Percentiles rank a stretch among this genome's conserved stretches.
Evolutionary conservation across 768 basidiomycete species (phyloP).

Genomic region (Lactifluus piperatus): DNA sequence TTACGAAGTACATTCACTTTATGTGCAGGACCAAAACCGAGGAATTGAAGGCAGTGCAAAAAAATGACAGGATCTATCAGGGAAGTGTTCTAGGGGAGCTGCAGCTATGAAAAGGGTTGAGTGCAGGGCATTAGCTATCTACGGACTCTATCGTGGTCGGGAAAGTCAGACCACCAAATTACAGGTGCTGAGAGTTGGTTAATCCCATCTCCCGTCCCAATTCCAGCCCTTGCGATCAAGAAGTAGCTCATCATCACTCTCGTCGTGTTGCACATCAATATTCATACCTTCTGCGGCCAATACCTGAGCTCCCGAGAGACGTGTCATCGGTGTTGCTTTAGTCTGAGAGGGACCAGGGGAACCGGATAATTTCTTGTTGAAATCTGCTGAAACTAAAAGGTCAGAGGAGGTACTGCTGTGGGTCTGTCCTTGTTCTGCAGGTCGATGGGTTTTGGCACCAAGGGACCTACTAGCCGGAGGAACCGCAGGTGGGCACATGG

Average conservation of each 20-base stretch:
- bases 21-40: not conserved
- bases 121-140: not conserved
- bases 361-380: not conserved
- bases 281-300: not conserved
- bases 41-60: not conserved
- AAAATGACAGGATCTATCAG: not conserved
- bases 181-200: not conserved
- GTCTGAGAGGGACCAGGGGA: not conserved
- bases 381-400: not conserved
- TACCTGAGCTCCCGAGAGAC: not conserved
- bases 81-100: not conserved
- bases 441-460: conserved; percentile 15
- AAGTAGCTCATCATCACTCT: conserved; percentile 18
- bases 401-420: conserved; percentile 1
- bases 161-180: not conserved
- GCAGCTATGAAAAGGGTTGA: not conserved
- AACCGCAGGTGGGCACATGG: conserved; percentile 8
- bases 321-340: not conserved
- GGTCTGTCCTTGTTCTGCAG: conserved; percentile 17
- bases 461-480: not conserved
- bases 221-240: conserved; percentile 17
- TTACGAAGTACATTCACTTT: too few relatives aligned
- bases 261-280: conserved; percentile 1
- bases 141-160: not conserved
- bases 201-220: conserved; percentile 20